Evolutionary conservation across 139 green algal species (phyloP).

Genomic region (Trebouxia sp.): DNA sequence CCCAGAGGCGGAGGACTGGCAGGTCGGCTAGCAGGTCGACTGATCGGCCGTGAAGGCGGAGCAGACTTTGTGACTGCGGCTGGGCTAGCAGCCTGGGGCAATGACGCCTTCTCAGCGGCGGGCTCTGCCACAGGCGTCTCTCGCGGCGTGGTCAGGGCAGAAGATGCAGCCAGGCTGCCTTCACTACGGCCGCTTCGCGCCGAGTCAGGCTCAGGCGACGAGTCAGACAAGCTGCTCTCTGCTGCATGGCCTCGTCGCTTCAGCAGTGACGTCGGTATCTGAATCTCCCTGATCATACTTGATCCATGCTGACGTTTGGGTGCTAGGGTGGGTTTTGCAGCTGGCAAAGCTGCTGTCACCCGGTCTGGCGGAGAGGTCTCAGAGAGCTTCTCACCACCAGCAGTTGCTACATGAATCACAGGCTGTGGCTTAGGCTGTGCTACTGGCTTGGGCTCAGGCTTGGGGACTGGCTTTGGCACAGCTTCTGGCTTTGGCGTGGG

Average conservation of each 20-base stretch:
- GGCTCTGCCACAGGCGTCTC: too few relatives aligned
- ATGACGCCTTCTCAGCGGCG: too few relatives aligned
- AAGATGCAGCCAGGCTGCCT: too few relatives aligned
- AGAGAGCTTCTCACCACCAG: neutral
- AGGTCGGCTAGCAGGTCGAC: neutral
- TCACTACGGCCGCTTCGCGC: too few relatives aligned
- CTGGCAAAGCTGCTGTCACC: neutral
- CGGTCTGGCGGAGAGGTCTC: neutral
- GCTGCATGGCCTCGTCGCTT: neutral
- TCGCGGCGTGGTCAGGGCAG: too few relatives aligned
- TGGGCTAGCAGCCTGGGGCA: neutral
- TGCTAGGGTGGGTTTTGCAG: neutral
- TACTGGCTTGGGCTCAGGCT: neutral
- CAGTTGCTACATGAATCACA: slow-evolving; percentile 3
- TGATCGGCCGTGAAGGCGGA: neutral
- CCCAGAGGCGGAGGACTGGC: slow-evolving; percentile 1
- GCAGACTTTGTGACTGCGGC: neutral
- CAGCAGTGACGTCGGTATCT: neutral
- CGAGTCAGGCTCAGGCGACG: too few relatives aligned
- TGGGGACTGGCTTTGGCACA: neutral
- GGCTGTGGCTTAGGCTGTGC: neutral
- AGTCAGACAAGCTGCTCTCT: neutral
- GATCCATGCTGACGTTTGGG: neutral
- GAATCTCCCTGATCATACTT: neutral
- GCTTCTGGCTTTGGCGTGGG: too few relatives aligned